Conservation (phyloP, 352 stramenopile species). For the Phytophthora pinifolia region DNA sequence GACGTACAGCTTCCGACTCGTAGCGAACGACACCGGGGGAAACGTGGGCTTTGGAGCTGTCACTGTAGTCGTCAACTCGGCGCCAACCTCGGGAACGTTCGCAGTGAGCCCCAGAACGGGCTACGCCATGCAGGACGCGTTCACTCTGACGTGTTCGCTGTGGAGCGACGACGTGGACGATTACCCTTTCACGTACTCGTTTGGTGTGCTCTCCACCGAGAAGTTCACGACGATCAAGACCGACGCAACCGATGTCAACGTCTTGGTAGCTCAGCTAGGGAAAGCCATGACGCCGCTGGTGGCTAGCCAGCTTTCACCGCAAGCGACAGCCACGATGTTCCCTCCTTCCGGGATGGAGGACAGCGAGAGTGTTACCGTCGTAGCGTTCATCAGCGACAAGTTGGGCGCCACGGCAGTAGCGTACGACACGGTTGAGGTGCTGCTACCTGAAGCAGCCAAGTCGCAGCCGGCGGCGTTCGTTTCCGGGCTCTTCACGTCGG, state of each 20-base stretch:
- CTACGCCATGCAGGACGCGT: slow-evolving; percentile 54
- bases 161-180: slow-evolving; percentile 68
- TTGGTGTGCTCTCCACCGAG: slow-evolving; percentile 43
- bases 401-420: slow-evolving; percentile 43
- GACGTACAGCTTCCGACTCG: slow-evolving; percentile 64
- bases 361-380: slow-evolving; percentile 43
- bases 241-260: slow-evolving; percentile 14
- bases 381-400: slow-evolving; percentile 58
- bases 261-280: slow-evolving; percentile 28
- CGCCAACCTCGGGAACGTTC: slow-evolving; percentile 56
- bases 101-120: slow-evolving; percentile 42
- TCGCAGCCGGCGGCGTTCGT: slow-evolving; percentile 42
- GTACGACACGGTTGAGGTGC: slow-evolving; percentile 38
- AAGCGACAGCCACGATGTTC: slow-evolving; percentile 41
- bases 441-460: slow-evolving; percentile 36
- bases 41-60: slow-evolving; percentile 56
- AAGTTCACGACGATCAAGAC: slow-evolving; percentile 24
- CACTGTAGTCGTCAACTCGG: slow-evolving; percentile 56
- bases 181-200: slow-evolving; percentile 63
- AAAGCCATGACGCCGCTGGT: slow-evolving; percentile 42
- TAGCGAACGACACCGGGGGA: slow-evolving; percentile 52
- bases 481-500: slow-evolving; percentile 30
- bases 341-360: slow-evolving; percentile 29
- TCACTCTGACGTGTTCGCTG: slow-evolving; percentile 47
- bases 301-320: slow-evolving; percentile 36